Conservation (phyloP, 192 early-diverging fungal species). For the Podila epigama region DNA sequence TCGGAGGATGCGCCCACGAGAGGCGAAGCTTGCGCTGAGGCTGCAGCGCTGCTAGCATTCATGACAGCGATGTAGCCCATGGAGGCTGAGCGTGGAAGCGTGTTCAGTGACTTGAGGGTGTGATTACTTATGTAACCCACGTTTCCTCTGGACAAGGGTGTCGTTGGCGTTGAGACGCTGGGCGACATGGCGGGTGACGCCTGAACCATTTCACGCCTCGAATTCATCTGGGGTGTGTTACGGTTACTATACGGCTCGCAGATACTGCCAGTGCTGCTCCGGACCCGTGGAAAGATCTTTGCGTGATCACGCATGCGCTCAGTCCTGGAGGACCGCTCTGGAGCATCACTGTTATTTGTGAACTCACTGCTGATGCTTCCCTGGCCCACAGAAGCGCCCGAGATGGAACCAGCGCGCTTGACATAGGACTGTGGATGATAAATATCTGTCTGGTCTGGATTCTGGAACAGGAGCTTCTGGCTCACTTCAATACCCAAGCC, state of each 20-base stretch:
- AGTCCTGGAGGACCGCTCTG: neutral
- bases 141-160: constrained; percentile 15
- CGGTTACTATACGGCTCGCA: constrained; percentile 14
- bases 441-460: neutral
- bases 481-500: constrained; percentile 30
- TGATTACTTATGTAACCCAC: constrained; percentile 33
- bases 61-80: constrained; percentile 24
- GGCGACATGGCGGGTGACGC: constrained; percentile 5
- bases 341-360: neutral
- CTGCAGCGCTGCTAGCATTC: neutral
- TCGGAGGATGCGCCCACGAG: neutral
- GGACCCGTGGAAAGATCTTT: constrained; percentile 14
- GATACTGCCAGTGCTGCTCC: constrained; percentile 6
- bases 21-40: constrained; percentile 11
- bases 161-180: constrained; percentile 2
- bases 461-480: neutral
- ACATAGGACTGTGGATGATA: neutral
- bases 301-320: constrained; percentile 31
- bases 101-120: constrained; percentile 23
- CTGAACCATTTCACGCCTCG: neutral
- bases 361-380: neutral
- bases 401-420: neutral
- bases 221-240: constrained; percentile 1
- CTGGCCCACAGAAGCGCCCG: neutral
- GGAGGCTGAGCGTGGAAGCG: constrained; percentile 11